These are phyloP conservation scores for Strobilomyces echinocephalus DNA, from an alignment of 768 basidiomycete genomes.

Conservation along the genomic window DNA sequence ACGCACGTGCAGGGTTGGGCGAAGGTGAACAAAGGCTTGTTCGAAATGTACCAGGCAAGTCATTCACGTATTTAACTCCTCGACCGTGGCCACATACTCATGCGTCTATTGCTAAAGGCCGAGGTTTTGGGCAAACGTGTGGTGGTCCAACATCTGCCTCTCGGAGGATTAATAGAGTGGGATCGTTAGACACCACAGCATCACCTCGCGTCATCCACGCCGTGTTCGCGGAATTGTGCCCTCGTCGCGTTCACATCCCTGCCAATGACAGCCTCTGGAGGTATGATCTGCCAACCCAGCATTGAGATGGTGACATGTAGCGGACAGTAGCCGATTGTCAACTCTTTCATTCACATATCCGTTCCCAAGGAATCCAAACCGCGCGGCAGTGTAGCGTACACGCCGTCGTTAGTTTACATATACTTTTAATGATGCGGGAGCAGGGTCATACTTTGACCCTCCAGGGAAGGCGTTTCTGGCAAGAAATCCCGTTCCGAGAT, in stretches of 20 bases:
- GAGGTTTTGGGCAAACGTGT: constrained; percentile 93
- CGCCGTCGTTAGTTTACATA: not conserved
- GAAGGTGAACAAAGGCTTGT: constrained; percentile 85
- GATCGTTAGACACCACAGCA: constrained; percentile 19
- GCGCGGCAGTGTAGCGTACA: not conserved
- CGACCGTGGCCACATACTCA: constrained; percentile 4
- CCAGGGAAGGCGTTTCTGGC: not conserved
- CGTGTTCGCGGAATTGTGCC: constrained; percentile 17
- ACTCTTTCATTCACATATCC: not conserved
- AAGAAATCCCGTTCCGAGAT: not conserved
- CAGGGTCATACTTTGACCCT: not conserved
- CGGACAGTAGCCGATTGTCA: not conserved
- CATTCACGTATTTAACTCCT: not conserved
- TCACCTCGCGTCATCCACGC: constrained; percentile 1
- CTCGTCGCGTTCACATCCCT: constrained; percentile 14
- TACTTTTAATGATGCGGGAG: not conserved
- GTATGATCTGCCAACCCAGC: not conserved
- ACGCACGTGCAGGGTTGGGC: constrained; percentile 84
- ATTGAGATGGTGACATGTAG: not conserved
- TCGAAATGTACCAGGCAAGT: constrained; percentile 91
- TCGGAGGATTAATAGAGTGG: constrained; percentile 81
- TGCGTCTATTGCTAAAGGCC: constrained; percentile 40
- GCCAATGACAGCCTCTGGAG: constrained; percentile 3
- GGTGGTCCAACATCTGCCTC: constrained; percentile 91
- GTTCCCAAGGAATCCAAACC: constrained; percentile 11